phyloP scores from a whole-genome alignment of 2,329 filamentous ascomycete genomes.

The Nemania sp. region DNA sequence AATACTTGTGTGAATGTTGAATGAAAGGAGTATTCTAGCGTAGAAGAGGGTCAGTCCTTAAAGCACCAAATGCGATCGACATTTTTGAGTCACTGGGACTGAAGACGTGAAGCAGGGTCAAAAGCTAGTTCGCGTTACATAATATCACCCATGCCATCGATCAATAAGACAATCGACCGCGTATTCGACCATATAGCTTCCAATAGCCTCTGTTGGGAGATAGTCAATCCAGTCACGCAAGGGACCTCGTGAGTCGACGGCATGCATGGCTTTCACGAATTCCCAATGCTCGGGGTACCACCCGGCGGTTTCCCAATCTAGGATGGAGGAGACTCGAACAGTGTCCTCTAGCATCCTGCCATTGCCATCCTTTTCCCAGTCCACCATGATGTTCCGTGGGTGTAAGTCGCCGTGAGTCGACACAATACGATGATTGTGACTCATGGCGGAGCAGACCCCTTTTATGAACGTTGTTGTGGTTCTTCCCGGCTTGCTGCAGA shows the following conservation, averaged over 20 bases:
- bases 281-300: constrained; percentile 1
- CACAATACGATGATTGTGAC: constrained; percentile 5
- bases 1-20: too few species aligned
- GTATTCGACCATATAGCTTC: constrained; percentile 2
- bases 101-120: too few species aligned
- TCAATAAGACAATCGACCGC: constrained; percentile 1
- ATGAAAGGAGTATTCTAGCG: too few species aligned
- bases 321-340: background rate
- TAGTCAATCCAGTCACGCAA: constrained; percentile 3
- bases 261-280: constrained; percentile 5
- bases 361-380: background rate
- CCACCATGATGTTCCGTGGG: background rate
- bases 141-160: constrained; percentile 3
- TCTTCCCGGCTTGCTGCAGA: background rate
- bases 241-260: background rate
- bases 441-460: background rate
- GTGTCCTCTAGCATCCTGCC: constrained; percentile 3
- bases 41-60: too few species aligned
- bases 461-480: background rate
- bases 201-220: constrained; percentile 7
- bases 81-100: too few species aligned
- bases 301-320: background rate
- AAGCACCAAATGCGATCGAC: too few species aligned
- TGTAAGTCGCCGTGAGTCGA: constrained; percentile 4
- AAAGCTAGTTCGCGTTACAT: too few species aligned